These are phyloP conservation scores for Haematococcus lacustris DNA, from an alignment of 139 green algal species.

Conservation along the genomic window DNA sequence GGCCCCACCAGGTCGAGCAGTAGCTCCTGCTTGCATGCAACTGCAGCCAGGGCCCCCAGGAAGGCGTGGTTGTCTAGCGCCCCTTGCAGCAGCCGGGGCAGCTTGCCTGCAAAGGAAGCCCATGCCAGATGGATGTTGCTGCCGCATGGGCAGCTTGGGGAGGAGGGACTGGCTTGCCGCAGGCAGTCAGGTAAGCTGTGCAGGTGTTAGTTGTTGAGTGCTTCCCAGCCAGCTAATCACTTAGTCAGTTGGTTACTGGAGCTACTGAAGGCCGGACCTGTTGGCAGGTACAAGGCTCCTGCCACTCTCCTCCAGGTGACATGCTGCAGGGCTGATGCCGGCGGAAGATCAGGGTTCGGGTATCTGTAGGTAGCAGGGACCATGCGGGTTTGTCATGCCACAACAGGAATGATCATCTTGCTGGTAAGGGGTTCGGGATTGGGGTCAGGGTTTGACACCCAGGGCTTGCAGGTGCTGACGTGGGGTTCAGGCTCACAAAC, in stretches of 20 bases:
- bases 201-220: neutral
- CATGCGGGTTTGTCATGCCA: too few species aligned
- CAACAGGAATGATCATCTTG: too few species aligned
- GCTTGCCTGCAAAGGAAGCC: too few species aligned
- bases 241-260: neutral
- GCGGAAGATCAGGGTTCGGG: slow-evolving; percentile 19
- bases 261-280: neutral
- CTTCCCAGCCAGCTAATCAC: neutral
- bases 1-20: slow-evolving; percentile 45
- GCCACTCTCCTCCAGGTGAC: slow-evolving; percentile 26
- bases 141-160: neutral
- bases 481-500: too few species aligned
- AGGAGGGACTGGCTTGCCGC: neutral
- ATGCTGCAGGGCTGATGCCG: slow-evolving; percentile 13
- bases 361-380: slow-evolving; percentile 8
- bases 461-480: too few species aligned
- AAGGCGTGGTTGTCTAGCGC: slow-evolving; percentile 24
- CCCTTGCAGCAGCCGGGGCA: too few species aligned
- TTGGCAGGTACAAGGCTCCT: slow-evolving; percentile 30
- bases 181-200: neutral
- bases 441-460: too few species aligned
- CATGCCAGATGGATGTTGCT: neutral
- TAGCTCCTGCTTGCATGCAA: slow-evolving; percentile 34
- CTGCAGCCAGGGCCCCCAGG: slow-evolving; percentile 38
- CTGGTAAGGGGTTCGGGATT: too few species aligned